Conservation (phyloP, 2,329 filamentous ascomycete species). For the Aspergillus fumigatiaffinis region DNA sequence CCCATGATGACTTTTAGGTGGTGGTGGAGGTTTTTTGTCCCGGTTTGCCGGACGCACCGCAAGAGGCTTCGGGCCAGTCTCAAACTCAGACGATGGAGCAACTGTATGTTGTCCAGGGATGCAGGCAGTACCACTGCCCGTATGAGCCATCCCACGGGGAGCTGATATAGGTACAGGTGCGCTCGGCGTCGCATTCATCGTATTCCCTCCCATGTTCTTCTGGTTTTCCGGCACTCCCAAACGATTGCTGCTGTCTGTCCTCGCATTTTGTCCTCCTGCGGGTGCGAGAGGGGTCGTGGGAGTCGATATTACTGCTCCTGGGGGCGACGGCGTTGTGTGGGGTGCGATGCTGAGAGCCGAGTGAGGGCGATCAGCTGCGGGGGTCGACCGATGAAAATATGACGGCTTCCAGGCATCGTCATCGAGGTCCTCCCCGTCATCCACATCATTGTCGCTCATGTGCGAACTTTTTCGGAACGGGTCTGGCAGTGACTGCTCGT, state of each 20-base stretch:
- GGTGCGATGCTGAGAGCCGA: slow-evolving; percentile 11
- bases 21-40: slow-evolving; percentile 64
- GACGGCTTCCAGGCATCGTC: background rate
- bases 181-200: slow-evolving; percentile 1
- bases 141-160: slow-evolving; percentile 11
- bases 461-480: slow-evolving; percentile 36
- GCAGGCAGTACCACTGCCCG: slow-evolving; percentile 44
- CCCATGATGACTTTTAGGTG: slow-evolving; percentile 73
- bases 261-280: slow-evolving; percentile 15
- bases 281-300: background rate
- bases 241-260: background rate
- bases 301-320: slow-evolving; percentile 7
- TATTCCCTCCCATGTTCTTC: background rate
- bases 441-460: slow-evolving; percentile 22
- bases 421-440: background rate
- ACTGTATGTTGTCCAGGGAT: slow-evolving; percentile 47
- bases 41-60: slow-evolving; percentile 30
- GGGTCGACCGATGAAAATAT: slow-evolving; percentile 1
- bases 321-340: slow-evolving; percentile 4
- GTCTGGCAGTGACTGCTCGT: slow-evolving; percentile 31
- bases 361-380: slow-evolving; percentile 5
- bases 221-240: background rate
- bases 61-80: slow-evolving; percentile 42
- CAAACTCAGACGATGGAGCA: slow-evolving; percentile 48
- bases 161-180: slow-evolving; percentile 7